These are phyloP conservation scores for Gossypium turneri DNA, from an alignment of 345 rosid species.

Conservation along the genomic window DNA sequence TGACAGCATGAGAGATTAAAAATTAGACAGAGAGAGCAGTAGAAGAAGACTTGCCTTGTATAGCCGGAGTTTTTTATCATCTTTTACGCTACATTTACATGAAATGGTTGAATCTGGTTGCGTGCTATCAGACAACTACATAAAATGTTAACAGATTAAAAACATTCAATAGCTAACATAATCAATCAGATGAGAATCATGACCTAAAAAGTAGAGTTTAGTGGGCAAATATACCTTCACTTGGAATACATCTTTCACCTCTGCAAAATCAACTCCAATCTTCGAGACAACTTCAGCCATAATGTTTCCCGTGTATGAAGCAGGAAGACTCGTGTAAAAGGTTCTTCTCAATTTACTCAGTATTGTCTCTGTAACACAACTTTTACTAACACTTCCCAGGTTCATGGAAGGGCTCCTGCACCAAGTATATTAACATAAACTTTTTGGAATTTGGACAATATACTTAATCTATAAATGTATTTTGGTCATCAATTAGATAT, in stretches of 20 bases:
- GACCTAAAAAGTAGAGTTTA: not conserved
- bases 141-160: not conserved
- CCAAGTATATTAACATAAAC: constrained; percentile 1
- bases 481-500: not conserved
- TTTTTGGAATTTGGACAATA: not conserved
- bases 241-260: constrained; percentile 45
- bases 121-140: constrained; percentile 41
- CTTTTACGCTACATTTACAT: constrained; percentile 48
- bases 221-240: constrained; percentile 41
- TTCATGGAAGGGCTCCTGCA: constrained; percentile 27
- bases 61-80: constrained; percentile 43
- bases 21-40: not conserved
- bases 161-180: constrained; percentile 9
- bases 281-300: constrained; percentile 30
- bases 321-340: constrained; percentile 40
- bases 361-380: constrained; percentile 26
- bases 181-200: not conserved
- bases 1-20: too few relatives aligned
- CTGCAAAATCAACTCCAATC: constrained; percentile 32
- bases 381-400: constrained; percentile 19
- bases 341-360: constrained; percentile 25
- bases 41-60: constrained; percentile 48
- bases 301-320: constrained; percentile 35
- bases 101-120: constrained; percentile 31
- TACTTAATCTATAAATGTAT: not conserved